Evolutionary conservation across 148 eudicot species (phyloP).

Genomic region (Cornus suecica): DNA sequence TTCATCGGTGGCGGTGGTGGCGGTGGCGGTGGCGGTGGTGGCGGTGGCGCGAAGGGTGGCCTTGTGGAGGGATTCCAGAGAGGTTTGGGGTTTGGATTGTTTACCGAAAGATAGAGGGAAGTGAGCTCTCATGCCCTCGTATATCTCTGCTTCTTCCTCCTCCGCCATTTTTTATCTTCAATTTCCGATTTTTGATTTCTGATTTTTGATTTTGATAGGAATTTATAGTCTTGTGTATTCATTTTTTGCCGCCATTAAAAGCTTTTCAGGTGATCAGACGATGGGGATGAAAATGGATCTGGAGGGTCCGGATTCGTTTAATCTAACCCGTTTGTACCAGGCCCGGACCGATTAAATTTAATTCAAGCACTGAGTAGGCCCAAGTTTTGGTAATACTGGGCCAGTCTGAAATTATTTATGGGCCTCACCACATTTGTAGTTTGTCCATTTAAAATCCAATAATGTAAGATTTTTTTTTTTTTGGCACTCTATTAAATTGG

Average conservation of each 20-base stretch:
- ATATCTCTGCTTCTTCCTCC: conserved; percentile 71
- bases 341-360: too few relatives aligned
- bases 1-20: conserved; percentile 13
- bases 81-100: conserved; percentile 61
- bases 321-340: not conserved
- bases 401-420: too few relatives aligned
- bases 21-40: conserved; percentile 6
- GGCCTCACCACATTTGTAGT: too few relatives aligned
- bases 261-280: not conserved
- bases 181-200: too few relatives aligned
- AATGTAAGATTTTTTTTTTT: too few relatives aligned
- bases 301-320: not conserved
- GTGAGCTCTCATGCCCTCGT: conserved; percentile 65
- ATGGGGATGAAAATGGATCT: not conserved
- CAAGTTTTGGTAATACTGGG: too few relatives aligned
- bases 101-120: conserved; percentile 78
- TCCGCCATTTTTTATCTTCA: not conserved
- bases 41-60: conserved; percentile 59
- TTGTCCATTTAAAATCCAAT: too few relatives aligned
- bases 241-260: not conserved
- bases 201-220: not conserved
- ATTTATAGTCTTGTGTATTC: not conserved
- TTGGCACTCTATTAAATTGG: too few relatives aligned
- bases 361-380: too few relatives aligned
- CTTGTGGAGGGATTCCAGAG: conserved; percentile 71